A percentile compares a stretch with the other conserved stretches of the same genome.
These are phyloP conservation scores for Aspergillus unguis DNA, from an alignment of 2,329 filamentous ascomycete species.

Conservation along the genomic window DNA sequence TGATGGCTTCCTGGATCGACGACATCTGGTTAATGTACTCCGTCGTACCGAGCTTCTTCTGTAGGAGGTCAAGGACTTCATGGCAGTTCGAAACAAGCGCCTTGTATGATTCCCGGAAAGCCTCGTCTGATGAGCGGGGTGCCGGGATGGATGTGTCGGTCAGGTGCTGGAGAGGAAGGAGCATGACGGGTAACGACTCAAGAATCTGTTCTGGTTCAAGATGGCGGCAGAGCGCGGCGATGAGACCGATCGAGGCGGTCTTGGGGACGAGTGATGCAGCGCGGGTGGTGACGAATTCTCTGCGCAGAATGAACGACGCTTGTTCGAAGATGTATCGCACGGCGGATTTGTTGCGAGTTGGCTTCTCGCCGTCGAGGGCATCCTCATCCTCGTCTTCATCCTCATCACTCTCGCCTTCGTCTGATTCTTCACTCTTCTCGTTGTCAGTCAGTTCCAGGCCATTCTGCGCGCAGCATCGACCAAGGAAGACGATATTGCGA, in stretches of 20 bases:
- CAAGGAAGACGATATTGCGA: conserved; percentile 80
- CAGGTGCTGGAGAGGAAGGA: conserved; percentile 73
- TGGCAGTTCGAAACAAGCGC: conserved; percentile 67
- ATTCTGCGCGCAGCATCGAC: conserved; percentile 61
- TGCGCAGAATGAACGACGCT: conserved; percentile 73
- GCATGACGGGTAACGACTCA: conserved; percentile 61
- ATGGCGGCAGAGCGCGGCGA: conserved; percentile 66
- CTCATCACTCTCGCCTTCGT: conserved; percentile 36
- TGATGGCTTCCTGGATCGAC: conserved; percentile 69
- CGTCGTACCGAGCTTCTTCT: conserved; percentile 77
- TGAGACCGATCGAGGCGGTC: conserved; percentile 68
- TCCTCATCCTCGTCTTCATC: conserved; percentile 44
- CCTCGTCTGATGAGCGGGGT: conserved; percentile 67
- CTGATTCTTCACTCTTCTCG: conserved; percentile 38
- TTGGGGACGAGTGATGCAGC: conserved; percentile 68
- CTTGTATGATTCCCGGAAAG: conserved; percentile 67
- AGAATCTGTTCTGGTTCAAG: conserved; percentile 57
- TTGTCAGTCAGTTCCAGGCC: conserved; percentile 44
- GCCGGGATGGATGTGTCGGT: conserved; percentile 73
- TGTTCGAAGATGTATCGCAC: conserved; percentile 76
- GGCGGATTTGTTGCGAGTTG: conserved; percentile 43
- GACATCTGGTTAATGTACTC: conserved; percentile 73
- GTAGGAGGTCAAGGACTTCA: conserved; percentile 75
- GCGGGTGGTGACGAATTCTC: conserved; percentile 63
- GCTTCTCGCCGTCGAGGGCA: conserved; percentile 32